A percentile compares a stretch with the other conserved stretches of the same genome.
Evolutionary conservation across 1,139 yeast genomes (phyloP).

Genomic region (Candida glucosophila): DNA sequence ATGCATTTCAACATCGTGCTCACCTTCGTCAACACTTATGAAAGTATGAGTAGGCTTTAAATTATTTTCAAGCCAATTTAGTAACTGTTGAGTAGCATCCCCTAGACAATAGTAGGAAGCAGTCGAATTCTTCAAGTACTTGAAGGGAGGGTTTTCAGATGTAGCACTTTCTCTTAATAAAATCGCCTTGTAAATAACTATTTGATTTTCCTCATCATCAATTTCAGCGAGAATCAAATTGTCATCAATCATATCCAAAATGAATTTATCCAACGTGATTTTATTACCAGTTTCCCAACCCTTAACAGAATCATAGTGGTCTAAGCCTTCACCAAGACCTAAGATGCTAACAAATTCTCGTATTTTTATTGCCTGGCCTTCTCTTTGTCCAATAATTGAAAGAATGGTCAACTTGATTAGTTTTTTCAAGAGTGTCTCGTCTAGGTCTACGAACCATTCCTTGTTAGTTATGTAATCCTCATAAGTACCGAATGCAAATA

Average conservation of each 20-base stretch:
- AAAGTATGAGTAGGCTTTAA: too few species aligned
- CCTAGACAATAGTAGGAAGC: conserved; percentile 11
- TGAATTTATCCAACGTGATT: too few species aligned
- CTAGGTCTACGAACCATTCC: conserved; percentile 10
- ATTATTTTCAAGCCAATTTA: too few species aligned
- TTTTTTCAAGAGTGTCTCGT: conserved; percentile 11
- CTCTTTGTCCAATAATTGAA: conserved; percentile 16
- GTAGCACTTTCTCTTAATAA: conserved; percentile 2
- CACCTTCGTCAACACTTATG: too few species aligned
- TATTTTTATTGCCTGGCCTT: conserved; percentile 12
- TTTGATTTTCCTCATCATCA: conserved; percentile 1
- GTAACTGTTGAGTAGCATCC: conserved; percentile 10
- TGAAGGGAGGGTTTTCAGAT: too few species aligned
- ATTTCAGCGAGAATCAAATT: too few species aligned
- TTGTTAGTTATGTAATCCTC: conserved; percentile 16
- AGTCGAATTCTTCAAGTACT: too few species aligned
- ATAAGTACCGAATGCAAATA: conserved; percentile 30
- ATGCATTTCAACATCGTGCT: too few species aligned
- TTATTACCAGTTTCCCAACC: too few species aligned
- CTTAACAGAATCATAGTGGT: too few species aligned
- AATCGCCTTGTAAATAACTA: conserved; percentile 1
- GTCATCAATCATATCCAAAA: too few species aligned
- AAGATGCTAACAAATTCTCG: conserved; percentile 10
- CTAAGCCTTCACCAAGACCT: conserved; percentile 12
- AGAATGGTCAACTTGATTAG: conserved; percentile 22